Conservation (phyloP, 2,329 filamentous ascomycete species). For the Purpureocillium takamizusanense region DNA sequence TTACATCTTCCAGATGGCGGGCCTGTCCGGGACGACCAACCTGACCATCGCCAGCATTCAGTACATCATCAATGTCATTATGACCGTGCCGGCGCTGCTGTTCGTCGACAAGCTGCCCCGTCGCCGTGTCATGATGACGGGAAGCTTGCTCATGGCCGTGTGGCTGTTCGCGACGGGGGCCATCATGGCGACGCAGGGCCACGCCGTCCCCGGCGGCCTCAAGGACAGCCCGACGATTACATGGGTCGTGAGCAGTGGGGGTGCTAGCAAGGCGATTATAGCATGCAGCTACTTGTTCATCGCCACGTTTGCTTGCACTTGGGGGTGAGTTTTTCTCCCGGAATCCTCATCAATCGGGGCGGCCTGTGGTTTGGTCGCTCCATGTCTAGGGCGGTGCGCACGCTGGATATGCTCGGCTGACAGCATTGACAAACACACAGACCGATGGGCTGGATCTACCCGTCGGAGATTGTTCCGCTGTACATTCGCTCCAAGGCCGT, state of each 20-base stretch:
- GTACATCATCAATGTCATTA: conserved; percentile 40
- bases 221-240: conserved; percentile 26
- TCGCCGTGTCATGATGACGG: conserved; percentile 53
- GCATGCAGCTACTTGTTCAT: conserved; percentile 54
- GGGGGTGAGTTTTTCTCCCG: conserved; percentile 12
- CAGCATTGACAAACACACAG: not conserved
- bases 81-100: conserved; percentile 37
- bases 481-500: conserved; percentile 32
- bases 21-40: conserved; percentile 28
- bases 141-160: conserved; percentile 51
- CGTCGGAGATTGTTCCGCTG: conserved; percentile 31
- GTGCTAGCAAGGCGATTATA: conserved; percentile 51
- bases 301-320: conserved; percentile 25
- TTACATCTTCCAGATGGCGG: conserved; percentile 18
- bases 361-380: no score
- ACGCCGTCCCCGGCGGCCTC: conserved; percentile 28
- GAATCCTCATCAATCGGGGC: no score
- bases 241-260: conserved; percentile 8
- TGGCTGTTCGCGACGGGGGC: conserved; percentile 42
- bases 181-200: conserved; percentile 34
- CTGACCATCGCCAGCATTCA: conserved; percentile 40
- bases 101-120: conserved; percentile 46
- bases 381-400: no score
- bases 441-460: conserved; percentile 34
- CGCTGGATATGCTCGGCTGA: not conserved